A percentile compares a stretch with the other conserved stretches of the same genome.
Conservation (phyloP, 257 asterid genomes). For the Jacaranda copaia region DNA sequence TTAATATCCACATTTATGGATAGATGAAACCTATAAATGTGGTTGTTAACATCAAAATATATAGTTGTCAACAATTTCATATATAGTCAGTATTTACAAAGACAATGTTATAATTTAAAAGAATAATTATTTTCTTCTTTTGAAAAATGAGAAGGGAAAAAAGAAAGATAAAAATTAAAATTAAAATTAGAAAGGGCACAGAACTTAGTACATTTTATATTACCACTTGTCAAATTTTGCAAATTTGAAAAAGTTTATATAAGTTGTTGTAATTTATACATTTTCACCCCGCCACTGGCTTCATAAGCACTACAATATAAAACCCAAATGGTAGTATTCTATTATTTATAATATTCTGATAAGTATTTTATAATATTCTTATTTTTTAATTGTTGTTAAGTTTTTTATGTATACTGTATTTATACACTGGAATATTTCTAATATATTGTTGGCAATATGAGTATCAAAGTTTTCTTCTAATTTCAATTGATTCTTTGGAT, state of each 20-base stretch:
- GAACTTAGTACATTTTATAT: neutral
- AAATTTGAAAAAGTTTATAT: slow-evolving; percentile 19
- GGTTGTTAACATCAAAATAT: no score
- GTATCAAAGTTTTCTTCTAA: no score
- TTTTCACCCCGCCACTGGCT: slow-evolving; percentile 21
- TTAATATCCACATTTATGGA: no score
- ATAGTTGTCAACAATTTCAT: no score
- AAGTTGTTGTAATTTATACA: slow-evolving; percentile 27
- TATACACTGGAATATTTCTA: no score
- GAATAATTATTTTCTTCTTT: no score
- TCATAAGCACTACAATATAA: slow-evolving; percentile 28
- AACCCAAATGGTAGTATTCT: neutral
- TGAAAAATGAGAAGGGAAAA: slow-evolving; percentile 8
- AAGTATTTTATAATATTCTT: slow-evolving; percentile 11
- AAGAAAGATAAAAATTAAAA: neutral
- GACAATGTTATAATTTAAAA: no score
- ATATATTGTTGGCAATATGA: no score
- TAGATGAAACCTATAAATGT: no score
- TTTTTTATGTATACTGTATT: neutral
- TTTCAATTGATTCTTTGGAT: no score
- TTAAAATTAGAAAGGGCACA: neutral
- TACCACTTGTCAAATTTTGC: slow-evolving; percentile 19
- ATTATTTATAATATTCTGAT: slow-evolving; percentile 11
- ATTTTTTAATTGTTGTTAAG: no score
- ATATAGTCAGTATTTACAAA: no score